These are phyloP conservation scores for Ilex aquifolium DNA, from an alignment of 257 asterid genomes.

Conservation along the genomic window DNA sequence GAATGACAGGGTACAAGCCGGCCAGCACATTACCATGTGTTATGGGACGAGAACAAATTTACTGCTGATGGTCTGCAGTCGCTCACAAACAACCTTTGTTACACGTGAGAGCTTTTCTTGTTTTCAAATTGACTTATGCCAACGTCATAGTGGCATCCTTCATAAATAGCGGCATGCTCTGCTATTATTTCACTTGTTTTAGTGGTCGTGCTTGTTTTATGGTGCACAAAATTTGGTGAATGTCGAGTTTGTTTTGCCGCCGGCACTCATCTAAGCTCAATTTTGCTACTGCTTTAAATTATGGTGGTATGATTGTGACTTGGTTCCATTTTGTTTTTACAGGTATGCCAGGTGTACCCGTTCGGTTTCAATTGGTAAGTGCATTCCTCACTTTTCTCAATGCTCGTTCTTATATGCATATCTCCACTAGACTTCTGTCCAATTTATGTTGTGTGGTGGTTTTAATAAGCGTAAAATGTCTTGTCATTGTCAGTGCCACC, in stretches of 20 bases:
- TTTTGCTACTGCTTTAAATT: no score
- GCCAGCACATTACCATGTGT: constrained; percentile 91
- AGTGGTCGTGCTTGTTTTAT: no score
- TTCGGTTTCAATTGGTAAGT: constrained; percentile 86
- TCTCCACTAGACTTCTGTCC: neutral
- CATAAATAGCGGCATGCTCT: neutral
- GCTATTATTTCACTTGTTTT: no score
- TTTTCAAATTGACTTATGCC: neutral
- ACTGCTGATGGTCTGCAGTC: constrained; percentile 78
- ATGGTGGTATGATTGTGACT: neutral
- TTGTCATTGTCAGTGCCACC: constrained; percentile 64
- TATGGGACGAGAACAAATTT: constrained; percentile 94
- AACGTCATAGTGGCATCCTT: neutral
- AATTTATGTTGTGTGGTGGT: neutral
- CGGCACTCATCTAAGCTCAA: no score
- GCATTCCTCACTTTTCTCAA: neutral
- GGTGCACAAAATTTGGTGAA: no score
- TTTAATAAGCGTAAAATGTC: neutral
- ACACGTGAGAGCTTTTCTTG: constrained; percentile 53
- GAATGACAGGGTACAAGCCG: constrained; percentile 68
- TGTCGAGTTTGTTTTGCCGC: no score
- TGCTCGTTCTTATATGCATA: no score
- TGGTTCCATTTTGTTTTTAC: constrained; percentile 7
- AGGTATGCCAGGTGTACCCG: constrained; percentile 96
- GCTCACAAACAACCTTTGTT: constrained; percentile 85